Evolutionary conservation across 345 rosid genomes (phyloP), one percentile per base, ranked within the genome.

Genomic region (Turritis glabra): DNA sequence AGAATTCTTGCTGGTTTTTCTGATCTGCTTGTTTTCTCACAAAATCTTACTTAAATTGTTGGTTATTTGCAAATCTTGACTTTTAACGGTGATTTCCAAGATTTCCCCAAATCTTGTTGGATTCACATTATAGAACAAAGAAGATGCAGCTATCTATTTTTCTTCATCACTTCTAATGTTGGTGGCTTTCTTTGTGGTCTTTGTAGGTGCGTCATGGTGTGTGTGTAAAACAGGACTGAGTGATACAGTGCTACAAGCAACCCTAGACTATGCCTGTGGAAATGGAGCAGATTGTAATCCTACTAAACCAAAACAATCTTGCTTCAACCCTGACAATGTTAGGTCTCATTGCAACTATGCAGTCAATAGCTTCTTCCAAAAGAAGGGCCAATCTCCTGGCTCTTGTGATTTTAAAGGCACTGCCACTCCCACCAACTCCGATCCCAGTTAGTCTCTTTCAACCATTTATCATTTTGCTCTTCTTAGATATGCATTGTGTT

Each of bases 241-340:
- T 64, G 90, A 89, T 29, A 0, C 86, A 41, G 83, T n/a, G n/a
- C 76, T 92, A 52, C 99, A 95, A 76, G 82, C 80, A 67, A 78
- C 97, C 7, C 44, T 95, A 77, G 99, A 95, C 83, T 95, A 87
- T 72, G 98, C 99, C 0, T 95, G 99, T 78, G 96, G 99, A 22
- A 87, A 90, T 64, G 99, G 99, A 13, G 98, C 99, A 27, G 99
- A 95, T 75, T 95, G 99, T 75, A 64, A 32, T 65, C 96, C 96
- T 23, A 61, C 74, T 76, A 87, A 85, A 64, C 61, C 80, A 53
- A 87, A 70, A 22, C 91, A 87, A 7, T 64, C 83, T 50, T 95
- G 99, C 67, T 95, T 66, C 77, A 76, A 78, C 50, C 97, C 99
- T 53, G 88, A 90, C 87, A 84, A 79, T 23, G 91, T 92, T 37